Base-by-base conservation (phyloP, 768 basidiomycete genomes). In the Chlorophyllum brunneum region DNA sequence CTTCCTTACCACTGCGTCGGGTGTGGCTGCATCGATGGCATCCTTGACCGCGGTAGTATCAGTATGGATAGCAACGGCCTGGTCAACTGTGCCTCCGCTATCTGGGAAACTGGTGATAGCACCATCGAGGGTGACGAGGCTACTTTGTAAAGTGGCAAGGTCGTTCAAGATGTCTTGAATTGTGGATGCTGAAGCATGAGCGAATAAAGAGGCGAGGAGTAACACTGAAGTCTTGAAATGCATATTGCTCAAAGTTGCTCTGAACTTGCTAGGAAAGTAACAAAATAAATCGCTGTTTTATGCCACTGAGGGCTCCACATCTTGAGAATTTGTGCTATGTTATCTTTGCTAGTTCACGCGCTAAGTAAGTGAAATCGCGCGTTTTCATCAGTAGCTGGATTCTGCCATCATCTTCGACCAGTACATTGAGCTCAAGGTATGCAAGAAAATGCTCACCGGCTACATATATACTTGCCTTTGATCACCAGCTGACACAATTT, bases 91-190 rank as follows among this genome's bases (percentile, higher is more conserved):
- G 3, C 45, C 45, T 10, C 45, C 45, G 24, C 45, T 47, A 33
- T 33, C 31, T 5, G 45, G 45, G 30, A 47, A 47, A 6, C 16
- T 22, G 31, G 15, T 47, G 33, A 47, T 36, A 24, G 10, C 45
- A 13, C 34, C 24, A 23, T 47, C 45, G 7, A 47, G 45, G 13
- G 45, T 34, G 31, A 34, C 31, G 8, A 47, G 31, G 4, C 30
- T 20, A n/a, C 30, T 18, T 18, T 47, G 16, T 6, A 47, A 29
- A 9, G 45, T 33, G 20, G n/a, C 30, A 9, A 47, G 23, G 31
- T 47, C 45, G 15, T 47, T 47, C 9, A 47, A 24, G n/a, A 47
- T 18, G 16, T 47, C 45, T 11, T 31, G 45, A 11, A 34, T 29
- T 3, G 45, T 47, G 20, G 45, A 47, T 15, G 45, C 45, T n/a